Evolutionary conservation across 2,329 filamentous ascomycete genomes (phyloP).

Genomic region (Epichloe brachyelytri): DNA sequence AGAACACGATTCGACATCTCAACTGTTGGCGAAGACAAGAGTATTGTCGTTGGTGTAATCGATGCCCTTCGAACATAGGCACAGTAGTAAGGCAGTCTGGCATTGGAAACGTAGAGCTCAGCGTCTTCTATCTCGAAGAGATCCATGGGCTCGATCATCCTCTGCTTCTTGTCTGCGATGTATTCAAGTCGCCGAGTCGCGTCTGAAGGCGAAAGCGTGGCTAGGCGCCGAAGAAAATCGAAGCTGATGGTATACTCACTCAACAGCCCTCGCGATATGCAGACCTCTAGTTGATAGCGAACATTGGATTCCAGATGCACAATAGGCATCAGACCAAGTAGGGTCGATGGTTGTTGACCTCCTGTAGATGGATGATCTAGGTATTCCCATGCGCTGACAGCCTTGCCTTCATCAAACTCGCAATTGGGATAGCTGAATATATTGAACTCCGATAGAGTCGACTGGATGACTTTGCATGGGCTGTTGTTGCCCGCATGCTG

Average conservation of each 20-base stretch:
- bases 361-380: slow-evolving; percentile 14
- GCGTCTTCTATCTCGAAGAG: slow-evolving; percentile 50
- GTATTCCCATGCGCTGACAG: slow-evolving; percentile 18
- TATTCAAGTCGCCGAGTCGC: slow-evolving; percentile 63
- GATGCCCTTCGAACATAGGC: slow-evolving; percentile 61
- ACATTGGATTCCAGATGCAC: slow-evolving; percentile 52
- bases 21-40: slow-evolving; percentile 62
- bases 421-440: slow-evolving; percentile 34
- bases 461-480: slow-evolving; percentile 24
- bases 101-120: slow-evolving; percentile 30
- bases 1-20: slow-evolving; percentile 85
- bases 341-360: slow-evolving; percentile 16
- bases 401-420: slow-evolving; percentile 26
- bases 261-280: slow-evolving; percentile 66
- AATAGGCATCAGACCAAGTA: slow-evolving; percentile 12
- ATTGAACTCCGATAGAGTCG: slow-evolving; percentile 60
- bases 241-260: slow-evolving; percentile 60
- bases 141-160: slow-evolving; percentile 55
- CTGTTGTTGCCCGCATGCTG: neutral
- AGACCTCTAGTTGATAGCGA: slow-evolving; percentile 85
- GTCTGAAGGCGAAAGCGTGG: slow-evolving; percentile 26
- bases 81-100: slow-evolving; percentile 57
- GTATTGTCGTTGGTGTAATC: slow-evolving; percentile 74
- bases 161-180: slow-evolving; percentile 49
- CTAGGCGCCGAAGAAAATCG: slow-evolving; percentile 54